Percentiles rank a stretch among this genome's conserved stretches.
Conservation (phyloP, 768 basidiomycete species). For the Serendipita sp. region DNA sequence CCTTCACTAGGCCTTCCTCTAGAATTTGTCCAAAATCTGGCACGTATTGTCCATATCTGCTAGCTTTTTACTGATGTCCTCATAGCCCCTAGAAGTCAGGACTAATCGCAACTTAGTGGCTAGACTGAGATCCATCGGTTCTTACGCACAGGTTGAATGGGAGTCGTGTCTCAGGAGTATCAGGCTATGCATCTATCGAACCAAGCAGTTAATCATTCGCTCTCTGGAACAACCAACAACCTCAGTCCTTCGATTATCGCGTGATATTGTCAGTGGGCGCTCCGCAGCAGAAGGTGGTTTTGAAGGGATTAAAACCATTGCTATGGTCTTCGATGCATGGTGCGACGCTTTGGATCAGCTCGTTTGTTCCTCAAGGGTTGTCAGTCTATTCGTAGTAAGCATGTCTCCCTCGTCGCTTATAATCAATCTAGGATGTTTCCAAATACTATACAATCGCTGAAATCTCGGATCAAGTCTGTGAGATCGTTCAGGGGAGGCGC, state of each 20-base stretch:
- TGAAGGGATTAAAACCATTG: background rate
- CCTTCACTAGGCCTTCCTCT: background rate
- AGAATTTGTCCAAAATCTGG: background rate
- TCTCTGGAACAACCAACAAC: background rate
- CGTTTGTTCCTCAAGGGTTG: background rate
- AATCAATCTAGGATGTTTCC: constrained; percentile 1
- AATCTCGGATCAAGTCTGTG: background rate
- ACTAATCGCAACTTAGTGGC: background rate
- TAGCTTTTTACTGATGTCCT: background rate
- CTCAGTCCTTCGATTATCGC: background rate
- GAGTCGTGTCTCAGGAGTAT: background rate
- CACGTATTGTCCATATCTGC: background rate
- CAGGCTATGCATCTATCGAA: background rate
- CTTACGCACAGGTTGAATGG: background rate
- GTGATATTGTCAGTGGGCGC: background rate
- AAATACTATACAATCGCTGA: background rate
- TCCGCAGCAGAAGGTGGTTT: background rate
- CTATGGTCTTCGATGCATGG: background rate
- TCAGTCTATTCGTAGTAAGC: background rate
- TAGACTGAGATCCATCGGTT: background rate
- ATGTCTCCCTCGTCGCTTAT: background rate
- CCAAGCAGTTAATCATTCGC: background rate
- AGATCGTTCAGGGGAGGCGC: background rate
- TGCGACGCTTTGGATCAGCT: background rate
- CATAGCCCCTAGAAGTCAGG: background rate